Base-by-base conservation (phyloP, 129 eudicot genomes). In the Cynara cardunculus region DNA sequence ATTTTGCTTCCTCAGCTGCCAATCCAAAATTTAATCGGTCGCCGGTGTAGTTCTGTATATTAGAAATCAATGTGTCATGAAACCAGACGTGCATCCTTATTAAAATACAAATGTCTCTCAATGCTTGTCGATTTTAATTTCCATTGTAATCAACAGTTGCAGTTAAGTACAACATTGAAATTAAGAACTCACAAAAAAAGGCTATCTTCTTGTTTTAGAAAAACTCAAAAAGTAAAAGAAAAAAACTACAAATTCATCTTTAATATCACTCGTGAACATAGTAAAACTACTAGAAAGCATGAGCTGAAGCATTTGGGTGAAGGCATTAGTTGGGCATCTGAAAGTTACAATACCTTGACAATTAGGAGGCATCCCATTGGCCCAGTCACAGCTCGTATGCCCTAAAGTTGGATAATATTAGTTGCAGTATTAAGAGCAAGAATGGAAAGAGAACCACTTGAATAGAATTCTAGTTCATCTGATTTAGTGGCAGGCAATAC, bases 371-470 rank as follows among this genome's bases (percentile, higher is more conserved):
- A 96, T 80, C 99, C 99, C 92, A 88, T 84, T 69, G 97, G 89
- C 78, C 99, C 99, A 79, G 99, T 96, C 69, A 96, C 99, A 78
- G 98, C 97, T 88, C 98, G 89, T 34, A 96, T 96, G 73, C 97
- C 99, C 99, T 92, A 62, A 56, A 80, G 71, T 62, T 78, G 32
- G 49, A 76, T 34, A 82, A 69, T 19, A 34, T 84, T 37, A 75
- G 78, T 39, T 67, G 62, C 66, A 32, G 46, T 68, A 69, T 71
- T 64, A 37, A 85, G 77, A 76, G 25, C 26, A 75, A 69, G 25
- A 69, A 11, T 2, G 19, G 19, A 56, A 35, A 78, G 39, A 1
- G 18, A 76, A 77, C 68, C 28, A 22, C 14, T 32, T 71, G 46
- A 80, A 78, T 21, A 71, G 21, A 73, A 71, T 69, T 46, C 53